Conservation (phyloP, 2,329 filamentous ascomycete genomes). For the Neurospora crassa region DNA sequence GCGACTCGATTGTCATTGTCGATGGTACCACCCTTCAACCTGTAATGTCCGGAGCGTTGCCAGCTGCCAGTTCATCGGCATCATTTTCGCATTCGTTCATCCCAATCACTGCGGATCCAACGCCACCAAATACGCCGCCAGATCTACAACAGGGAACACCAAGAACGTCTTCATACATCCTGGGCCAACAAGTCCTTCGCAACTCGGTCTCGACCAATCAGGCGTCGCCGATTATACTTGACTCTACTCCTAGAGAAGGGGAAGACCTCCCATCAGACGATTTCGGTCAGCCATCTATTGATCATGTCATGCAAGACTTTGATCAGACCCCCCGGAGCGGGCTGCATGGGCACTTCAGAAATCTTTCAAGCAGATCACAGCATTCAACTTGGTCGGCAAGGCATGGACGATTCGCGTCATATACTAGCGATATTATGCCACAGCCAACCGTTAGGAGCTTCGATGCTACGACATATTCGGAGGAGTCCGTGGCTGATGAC, state of each 20-base stretch:
- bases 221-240: slow-evolving; percentile 38
- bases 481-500: slow-evolving; percentile 35
- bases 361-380: slow-evolving; percentile 39
- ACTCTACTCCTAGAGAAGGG: slow-evolving; percentile 31
- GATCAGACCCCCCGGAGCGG: slow-evolving; percentile 26
- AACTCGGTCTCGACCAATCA: slow-evolving; percentile 28
- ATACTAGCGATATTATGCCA: slow-evolving; percentile 43
- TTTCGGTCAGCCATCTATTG: slow-evolving; percentile 22
- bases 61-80: slow-evolving; percentile 37
- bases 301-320: slow-evolving; percentile 22
- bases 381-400: slow-evolving; percentile 41
- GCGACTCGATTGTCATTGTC: slow-evolving; percentile 75
- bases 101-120: slow-evolving; percentile 40
- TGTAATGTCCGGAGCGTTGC: slow-evolving; percentile 40
- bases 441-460: slow-evolving; percentile 48
- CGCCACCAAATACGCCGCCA: slow-evolving; percentile 53
- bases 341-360: slow-evolving; percentile 31
- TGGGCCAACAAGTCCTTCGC: slow-evolving; percentile 36
- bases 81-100: slow-evolving; percentile 44
- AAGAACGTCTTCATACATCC: slow-evolving; percentile 44
- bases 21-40: slow-evolving; percentile 51
- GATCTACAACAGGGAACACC: slow-evolving; percentile 34
- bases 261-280: slow-evolving; percentile 24
- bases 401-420: slow-evolving; percentile 48
- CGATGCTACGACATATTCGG: slow-evolving; percentile 49